Conservation (phyloP, 352 stramenopile genomes). For the Phytophthora pinifolia region DNA sequence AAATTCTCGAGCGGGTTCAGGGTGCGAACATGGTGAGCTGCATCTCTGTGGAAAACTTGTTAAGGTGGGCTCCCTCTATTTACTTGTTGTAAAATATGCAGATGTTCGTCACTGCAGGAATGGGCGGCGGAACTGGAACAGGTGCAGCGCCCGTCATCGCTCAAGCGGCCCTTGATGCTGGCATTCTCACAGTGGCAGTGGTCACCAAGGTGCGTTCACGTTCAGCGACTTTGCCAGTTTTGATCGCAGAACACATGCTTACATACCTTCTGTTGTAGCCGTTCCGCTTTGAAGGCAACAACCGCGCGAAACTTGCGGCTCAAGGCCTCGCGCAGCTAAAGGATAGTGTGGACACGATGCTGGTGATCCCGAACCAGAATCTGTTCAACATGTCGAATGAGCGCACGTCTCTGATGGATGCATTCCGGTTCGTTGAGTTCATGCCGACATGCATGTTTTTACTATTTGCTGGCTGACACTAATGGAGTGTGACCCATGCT, state of each 20-base stretch:
- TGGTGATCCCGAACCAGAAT: constrained; percentile 90
- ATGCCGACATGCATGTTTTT: not conserved
- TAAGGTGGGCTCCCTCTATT: not conserved
- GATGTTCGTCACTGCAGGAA: constrained; percentile 89
- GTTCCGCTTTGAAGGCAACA: constrained; percentile 84
- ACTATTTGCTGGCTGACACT: not conserved
- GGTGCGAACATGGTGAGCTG: constrained; percentile 81
- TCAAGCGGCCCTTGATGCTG: constrained; percentile 76
- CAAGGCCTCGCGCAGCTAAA: constrained; percentile 77
- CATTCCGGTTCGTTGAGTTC: constrained; percentile 54
- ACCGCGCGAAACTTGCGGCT: constrained; percentile 78
- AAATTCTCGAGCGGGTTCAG: constrained; percentile 86
- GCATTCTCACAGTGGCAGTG: constrained; percentile 84
- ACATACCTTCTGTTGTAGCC: constrained; percentile 33
- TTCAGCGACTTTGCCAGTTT: not conserved
- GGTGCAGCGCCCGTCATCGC: constrained; percentile 84
- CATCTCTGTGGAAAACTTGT: not conserved
- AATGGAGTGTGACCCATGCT: too few relatives aligned
- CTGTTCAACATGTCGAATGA: constrained; percentile 89
- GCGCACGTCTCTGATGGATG: constrained; percentile 86
- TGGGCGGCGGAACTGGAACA: constrained; percentile 83
- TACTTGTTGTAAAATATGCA: constrained; percentile 21
- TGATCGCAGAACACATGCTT: not conserved
- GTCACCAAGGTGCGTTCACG: constrained; percentile 69
- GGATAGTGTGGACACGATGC: constrained; percentile 87